Evolutionary conservation across 2,329 filamentous ascomycete species (phyloP), one percentile per base, ranked within the genome.

Genomic region (Chrysosporium keratinophilum): DNA sequence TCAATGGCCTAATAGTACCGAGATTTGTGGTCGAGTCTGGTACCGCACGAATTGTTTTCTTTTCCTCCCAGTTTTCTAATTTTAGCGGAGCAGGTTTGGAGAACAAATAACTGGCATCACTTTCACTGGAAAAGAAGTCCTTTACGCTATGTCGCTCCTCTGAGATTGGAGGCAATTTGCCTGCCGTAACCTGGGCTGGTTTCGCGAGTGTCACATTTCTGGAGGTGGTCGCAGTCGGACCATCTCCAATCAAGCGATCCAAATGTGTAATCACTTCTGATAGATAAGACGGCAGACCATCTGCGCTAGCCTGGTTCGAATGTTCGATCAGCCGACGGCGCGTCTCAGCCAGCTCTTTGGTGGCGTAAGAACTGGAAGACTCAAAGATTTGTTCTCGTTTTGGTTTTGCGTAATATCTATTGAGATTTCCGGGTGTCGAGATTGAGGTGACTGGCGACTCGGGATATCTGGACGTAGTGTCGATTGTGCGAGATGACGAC

Each of bases 251-350:
- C 23, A 82, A 67, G 15, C 74, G 73, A 64, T 83, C 79, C 11
- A 83, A 71, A 57, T 82, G 76, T 7, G 74, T 74, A 44, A 85
- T 77, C 20, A 85, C 76, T 45, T 81, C 77, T 33, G 79, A 74
- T 41, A 83, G 72, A 56, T 81, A 77, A 3, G 71, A 70, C 15
- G 57, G 76, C 67, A 67, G 70, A 64, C 61, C 74, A 60, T 61
- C 71, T 60, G 62, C 73, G 61, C 62, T 73, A 14, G 66, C 74
- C 46, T 69, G 66, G 20, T 69, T 73, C 19, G 74, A 72, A 50
- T 76, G 74, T 52, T 76, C 74, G 34, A 79, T 74, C 31, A 84
- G 72, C 57, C 78, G 77, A 35, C 76, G 74, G 17, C 80, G 76
- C 9, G 78, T 80, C 62, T 83, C 79, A 6, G 74, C 73, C 34